Base-by-base conservation (phyloP, 495 filamentous ascomycete genomes). In the Bryoglossum gracile region DNA sequence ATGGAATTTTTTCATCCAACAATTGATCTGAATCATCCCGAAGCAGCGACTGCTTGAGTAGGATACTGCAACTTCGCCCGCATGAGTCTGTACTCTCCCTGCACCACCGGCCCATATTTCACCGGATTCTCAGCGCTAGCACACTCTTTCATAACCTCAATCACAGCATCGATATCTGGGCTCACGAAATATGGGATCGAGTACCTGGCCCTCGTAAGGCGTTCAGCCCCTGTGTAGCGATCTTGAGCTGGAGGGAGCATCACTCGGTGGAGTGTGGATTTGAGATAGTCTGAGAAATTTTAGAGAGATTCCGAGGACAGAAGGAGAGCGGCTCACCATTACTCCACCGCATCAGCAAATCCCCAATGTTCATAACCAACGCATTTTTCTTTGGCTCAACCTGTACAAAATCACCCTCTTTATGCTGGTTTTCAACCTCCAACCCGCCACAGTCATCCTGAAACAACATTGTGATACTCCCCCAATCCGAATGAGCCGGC, bases 161-260 rank as follows among this genome's bases (percentile, higher is more conserved):
- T 74, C 13, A 80, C 53, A 16, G 68, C 60, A 25, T 74, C 66
- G 25, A 67, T 63, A 56, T 83, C 75, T 0, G 77, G 73, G 19
- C 69, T 64, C 41, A 81, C 63, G 53, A 82, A 84, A 60, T 77
- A 83, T 3, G 78, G 77, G 52, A 83, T 82, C 11, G 77, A 81
- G 48, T 77, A 83, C 24, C 79, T 63, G 24, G 71, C 63, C 41
- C 64, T 63, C 2, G 74, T 78, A 64, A 78, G 73, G 5, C 67
- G 56, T 14, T 66, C 51, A n/a, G 55, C 46, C 5, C 69, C 63
- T 11, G 62, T 57, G 34, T 67, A 61, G 19, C 59, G 55, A 53
- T 71, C 63, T 0, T 54, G 46, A 0, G 68, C 55, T 3, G 65
- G 62, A 25, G 76, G 75, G 6, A 73, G 44, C 6, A 63, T 66